Percentiles rank a stretch among this genome's conserved stretches.
phyloP scores from a whole-genome alignment of 257 asterid species.

The Forsythia viridissima region DNA sequence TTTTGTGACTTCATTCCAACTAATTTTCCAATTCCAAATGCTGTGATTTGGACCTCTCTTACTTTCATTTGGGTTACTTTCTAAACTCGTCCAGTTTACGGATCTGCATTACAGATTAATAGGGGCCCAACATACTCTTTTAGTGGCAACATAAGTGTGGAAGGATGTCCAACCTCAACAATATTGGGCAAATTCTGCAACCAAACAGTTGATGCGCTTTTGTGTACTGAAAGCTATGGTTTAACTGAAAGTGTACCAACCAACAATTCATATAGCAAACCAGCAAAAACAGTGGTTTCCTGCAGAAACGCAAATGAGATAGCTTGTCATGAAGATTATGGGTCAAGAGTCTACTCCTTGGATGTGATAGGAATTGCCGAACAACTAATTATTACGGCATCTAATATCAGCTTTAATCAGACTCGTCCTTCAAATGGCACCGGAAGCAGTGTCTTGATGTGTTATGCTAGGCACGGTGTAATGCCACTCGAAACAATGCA shows the following conservation, averaged over 20 bases:
- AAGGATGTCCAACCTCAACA: constrained; percentile 70
- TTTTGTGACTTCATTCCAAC: background rate
- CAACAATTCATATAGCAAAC: constrained; percentile 25
- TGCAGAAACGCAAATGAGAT: constrained; percentile 57
- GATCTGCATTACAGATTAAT: constrained; percentile 63
- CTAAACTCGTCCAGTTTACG: background rate
- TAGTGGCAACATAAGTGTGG: constrained; percentile 76
- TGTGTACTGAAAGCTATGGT: constrained; percentile 53
- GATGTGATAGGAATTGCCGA: constrained; percentile 68
- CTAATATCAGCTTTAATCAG: constrained; percentile 47
- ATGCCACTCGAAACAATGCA: constrained; percentile 51
- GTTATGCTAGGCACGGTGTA: constrained; percentile 67
- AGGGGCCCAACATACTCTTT: constrained; percentile 73
- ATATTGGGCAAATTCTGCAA: constrained; percentile 84
- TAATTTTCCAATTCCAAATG: constrained; percentile 1
- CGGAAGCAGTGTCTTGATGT: constrained; percentile 43
- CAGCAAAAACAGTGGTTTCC: constrained; percentile 38
- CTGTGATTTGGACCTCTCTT: constrained; percentile 1
- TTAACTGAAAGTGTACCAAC: constrained; percentile 27
- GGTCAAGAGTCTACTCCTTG: constrained; percentile 46
- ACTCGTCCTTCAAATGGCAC: constrained; percentile 42
- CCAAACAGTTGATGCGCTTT: constrained; percentile 67
- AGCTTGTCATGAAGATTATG: constrained; percentile 54
- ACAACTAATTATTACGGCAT: constrained; percentile 50
- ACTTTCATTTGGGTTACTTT: background rate